Evolutionary conservation across 257 asterid genomes (phyloP).

Genomic region (Solanum paucissectum): DNA sequence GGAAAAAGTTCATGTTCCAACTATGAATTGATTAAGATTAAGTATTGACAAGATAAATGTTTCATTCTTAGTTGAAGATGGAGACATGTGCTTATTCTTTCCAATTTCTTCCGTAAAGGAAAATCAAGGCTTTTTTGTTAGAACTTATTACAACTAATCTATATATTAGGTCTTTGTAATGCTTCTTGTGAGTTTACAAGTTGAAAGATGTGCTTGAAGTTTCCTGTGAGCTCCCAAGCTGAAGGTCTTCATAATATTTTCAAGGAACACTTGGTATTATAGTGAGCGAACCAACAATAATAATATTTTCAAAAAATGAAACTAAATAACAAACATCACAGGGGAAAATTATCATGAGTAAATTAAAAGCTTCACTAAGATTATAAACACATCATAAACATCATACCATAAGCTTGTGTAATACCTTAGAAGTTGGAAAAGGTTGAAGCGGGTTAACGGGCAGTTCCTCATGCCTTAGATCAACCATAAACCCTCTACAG

Average conservation of each 20-base stretch:
- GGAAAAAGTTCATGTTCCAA: not conserved
- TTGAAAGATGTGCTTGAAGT: not conserved
- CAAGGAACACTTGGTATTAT: not conserved
- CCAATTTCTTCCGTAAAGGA: not conserved
- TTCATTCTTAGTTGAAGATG: not conserved
- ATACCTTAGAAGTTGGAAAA: no score
- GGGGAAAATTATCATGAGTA: constrained; percentile 46
- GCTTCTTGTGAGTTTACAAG: not conserved
- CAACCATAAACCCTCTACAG: no score
- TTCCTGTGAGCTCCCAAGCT: no score
- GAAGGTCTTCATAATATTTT: not conserved
- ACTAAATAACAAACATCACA: not conserved
- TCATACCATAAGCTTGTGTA: no score
- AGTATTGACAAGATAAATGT: not conserved
- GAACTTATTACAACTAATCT: not conserved
- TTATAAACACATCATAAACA: constrained; percentile 11
- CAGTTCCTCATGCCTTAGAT: no score
- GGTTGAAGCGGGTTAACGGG: no score
- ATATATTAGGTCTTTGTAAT: not conserved
- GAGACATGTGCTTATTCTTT: not conserved
- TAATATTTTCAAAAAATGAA: not conserved
- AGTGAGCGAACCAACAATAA: not conserved
- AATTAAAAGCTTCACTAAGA: constrained; percentile 48
- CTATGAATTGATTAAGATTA: not conserved
- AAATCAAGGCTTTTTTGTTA: not conserved